Conservation (phyloP, 1,284 basidiomycete species). For the Melanopsichium pennsylvanicum region DNA sequence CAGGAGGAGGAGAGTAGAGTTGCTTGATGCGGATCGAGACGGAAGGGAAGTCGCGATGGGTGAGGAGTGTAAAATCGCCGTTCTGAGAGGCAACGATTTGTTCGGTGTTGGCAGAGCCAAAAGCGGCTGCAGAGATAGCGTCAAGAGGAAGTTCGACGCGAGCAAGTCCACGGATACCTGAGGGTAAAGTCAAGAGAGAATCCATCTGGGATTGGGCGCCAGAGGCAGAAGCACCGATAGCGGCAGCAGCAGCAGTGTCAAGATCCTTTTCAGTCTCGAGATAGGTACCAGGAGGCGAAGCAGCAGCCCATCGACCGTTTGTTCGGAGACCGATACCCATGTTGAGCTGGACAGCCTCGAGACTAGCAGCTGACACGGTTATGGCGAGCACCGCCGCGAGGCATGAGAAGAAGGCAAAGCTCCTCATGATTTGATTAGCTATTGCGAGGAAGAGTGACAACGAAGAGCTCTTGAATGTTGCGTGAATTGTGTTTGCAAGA, state of each 20-base stretch:
- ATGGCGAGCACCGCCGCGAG: constrained; percentile 31
- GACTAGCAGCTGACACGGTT: constrained; percentile 17
- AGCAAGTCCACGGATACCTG: constrained; percentile 26
- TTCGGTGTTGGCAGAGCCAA: constrained; percentile 28
- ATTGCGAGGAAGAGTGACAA: too few species aligned
- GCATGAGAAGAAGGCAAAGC: constrained; percentile 33
- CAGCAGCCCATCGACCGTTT: constrained; percentile 17
- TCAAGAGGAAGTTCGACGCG: constrained; percentile 48
- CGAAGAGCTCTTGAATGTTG: background rate
- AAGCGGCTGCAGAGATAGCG: constrained; percentile 30
- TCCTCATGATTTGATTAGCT: constrained; percentile 18
- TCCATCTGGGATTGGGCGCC: constrained; percentile 24
- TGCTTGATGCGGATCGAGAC: constrained; percentile 55
- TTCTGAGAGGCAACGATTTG: constrained; percentile 42
- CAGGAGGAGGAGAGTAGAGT: constrained; percentile 31
- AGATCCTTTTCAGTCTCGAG: constrained; percentile 13
- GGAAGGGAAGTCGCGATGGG: constrained; percentile 53
- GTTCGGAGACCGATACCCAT: constrained; percentile 29
- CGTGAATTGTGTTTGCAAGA: background rate
- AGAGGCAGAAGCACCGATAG: background rate
- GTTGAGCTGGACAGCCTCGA: constrained; percentile 27
- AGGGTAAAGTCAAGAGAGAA: constrained; percentile 6
- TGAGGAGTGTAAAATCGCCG: constrained; percentile 44
- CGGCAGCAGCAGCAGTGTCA: background rate
- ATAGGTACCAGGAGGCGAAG: constrained; percentile 10